Percentiles rank a stretch among this genome's conserved stretches.
Evolutionary conservation across 805 yeast species (phyloP).

Genomic region (Metschnikowia drakensbergensis): DNA sequence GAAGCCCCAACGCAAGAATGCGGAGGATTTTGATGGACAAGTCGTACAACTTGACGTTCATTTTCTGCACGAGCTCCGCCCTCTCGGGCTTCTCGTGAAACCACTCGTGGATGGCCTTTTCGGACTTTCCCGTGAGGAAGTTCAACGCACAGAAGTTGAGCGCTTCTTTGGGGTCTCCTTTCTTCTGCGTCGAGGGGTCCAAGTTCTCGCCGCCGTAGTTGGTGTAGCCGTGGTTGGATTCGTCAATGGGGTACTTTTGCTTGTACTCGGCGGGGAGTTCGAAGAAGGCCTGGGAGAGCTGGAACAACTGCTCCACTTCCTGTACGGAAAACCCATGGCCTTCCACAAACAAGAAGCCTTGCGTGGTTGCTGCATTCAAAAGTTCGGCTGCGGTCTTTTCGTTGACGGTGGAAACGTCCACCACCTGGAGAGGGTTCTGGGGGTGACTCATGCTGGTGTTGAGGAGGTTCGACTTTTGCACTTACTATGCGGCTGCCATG

Average conservation of each 20-base stretch:
- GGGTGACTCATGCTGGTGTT: constrained; percentile 5
- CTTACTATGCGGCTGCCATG: background rate
- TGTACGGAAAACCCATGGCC: constrained; percentile 59
- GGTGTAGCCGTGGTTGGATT: constrained; percentile 60
- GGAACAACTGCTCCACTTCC: constrained; percentile 51
- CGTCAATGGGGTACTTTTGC: constrained; percentile 45
- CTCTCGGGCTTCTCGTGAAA: constrained; percentile 42
- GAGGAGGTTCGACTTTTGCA: background rate
- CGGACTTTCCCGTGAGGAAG: constrained; percentile 42
- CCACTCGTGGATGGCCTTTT: constrained; percentile 47
- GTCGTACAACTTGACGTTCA: constrained; percentile 43
- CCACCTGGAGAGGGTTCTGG: constrained; percentile 49
- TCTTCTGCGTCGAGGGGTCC: constrained; percentile 31
- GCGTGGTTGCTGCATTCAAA: constrained; percentile 55
- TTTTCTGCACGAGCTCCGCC: constrained; percentile 34
- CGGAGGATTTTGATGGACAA: constrained; percentile 49
- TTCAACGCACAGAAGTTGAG: constrained; percentile 61
- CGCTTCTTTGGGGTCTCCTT: constrained; percentile 65
- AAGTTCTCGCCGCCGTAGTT: constrained; percentile 51
- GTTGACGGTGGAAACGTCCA: constrained; percentile 51
- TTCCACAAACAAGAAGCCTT: constrained; percentile 63
- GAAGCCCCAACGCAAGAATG: constrained; percentile 58
- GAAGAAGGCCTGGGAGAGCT: constrained; percentile 50
- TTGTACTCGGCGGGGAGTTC: constrained; percentile 51
- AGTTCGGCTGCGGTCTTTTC: constrained; percentile 47